A percentile compares a stretch with the other conserved stretches of the same genome.
Evolutionary conservation across 352 stramenopile genomes (phyloP).

Genomic region (Phytopythium oedochilum): DNA sequence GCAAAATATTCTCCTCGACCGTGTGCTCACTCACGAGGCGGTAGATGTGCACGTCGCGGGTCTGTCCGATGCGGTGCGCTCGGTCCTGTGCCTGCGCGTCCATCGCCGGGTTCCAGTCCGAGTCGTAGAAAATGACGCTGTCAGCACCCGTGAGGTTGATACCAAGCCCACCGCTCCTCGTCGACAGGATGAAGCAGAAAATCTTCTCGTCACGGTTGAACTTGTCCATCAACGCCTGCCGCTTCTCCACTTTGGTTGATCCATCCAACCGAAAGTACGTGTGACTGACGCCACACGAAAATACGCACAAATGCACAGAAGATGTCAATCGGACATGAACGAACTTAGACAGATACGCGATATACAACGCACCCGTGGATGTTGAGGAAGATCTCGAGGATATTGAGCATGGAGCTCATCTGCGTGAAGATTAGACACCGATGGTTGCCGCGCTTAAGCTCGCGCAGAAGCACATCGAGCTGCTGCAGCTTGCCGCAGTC

Average conservation of each 20-base stretch:
- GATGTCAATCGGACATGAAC: too few relatives aligned
- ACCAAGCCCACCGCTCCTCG: slow-evolving; percentile 59
- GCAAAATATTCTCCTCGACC: slow-evolving; percentile 79
- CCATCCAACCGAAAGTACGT: slow-evolving; percentile 98
- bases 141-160: slow-evolving; percentile 80
- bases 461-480: slow-evolving; percentile 89
- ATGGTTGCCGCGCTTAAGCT: slow-evolving; percentile 94
- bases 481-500: slow-evolving; percentile 94
- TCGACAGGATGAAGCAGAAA: slow-evolving; percentile 91
- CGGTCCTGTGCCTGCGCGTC: slow-evolving; percentile 68
- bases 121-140: slow-evolving; percentile 77
- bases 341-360: too few relatives aligned
- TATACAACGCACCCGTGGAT: slow-evolving; percentile 85
- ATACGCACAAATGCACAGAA: too few relatives aligned
- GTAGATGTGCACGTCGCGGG: slow-evolving; percentile 75
- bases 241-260: slow-evolving; percentile 93
- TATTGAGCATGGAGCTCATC: slow-evolving; percentile 99
- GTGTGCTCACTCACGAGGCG: slow-evolving; percentile 73
- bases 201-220: slow-evolving; percentile 97
- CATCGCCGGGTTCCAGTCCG: slow-evolving; percentile 75
- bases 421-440: slow-evolving; percentile 96
- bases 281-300: too few relatives aligned
- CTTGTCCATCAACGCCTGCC: slow-evolving; percentile 97
- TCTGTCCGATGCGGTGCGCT: slow-evolving; percentile 68
- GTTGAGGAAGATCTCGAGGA: slow-evolving; percentile 98